Evolutionary conservation across 345 rosid genomes (phyloP).

Genomic region (Populus davidiana): DNA sequence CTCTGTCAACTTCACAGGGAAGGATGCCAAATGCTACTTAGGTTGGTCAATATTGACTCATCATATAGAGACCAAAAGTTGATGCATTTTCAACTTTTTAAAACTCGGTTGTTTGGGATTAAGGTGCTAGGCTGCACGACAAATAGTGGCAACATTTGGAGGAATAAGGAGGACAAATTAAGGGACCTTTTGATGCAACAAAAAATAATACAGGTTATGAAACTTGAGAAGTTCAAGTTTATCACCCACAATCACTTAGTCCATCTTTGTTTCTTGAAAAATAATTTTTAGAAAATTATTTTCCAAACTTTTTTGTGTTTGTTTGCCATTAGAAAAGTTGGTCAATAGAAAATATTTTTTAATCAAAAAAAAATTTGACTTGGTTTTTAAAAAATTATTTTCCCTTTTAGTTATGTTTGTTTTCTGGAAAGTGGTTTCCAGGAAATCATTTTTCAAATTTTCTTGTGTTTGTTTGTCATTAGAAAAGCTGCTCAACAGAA

Average conservation of each 20-base stretch:
- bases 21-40: conserved; percentile 14
- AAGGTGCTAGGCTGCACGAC: background rate
- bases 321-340: too few species aligned
- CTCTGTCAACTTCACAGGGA: conserved; percentile 7
- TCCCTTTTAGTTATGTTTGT: too few species aligned
- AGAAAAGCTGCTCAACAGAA: too few species aligned
- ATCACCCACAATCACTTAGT: background rate
- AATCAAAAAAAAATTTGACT: too few species aligned
- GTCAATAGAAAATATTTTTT: too few species aligned
- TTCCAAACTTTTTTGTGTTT: too few species aligned
- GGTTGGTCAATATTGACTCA: conserved; percentile 17
- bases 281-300: too few species aligned
- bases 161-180: background rate
- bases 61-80: background rate
- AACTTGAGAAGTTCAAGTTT: background rate
- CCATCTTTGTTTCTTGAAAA: too few species aligned
- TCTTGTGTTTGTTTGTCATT: too few species aligned
- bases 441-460: too few species aligned
- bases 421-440: too few species aligned
- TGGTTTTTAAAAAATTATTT: too few species aligned
- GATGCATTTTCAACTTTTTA: conserved; percentile 3
- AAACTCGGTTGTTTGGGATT: background rate
- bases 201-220: background rate
- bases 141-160: background rate
- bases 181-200: background rate